Conservation (phyloP, 2,329 filamentous ascomycete genomes). For the Trichoderma simmonsii region DNA sequence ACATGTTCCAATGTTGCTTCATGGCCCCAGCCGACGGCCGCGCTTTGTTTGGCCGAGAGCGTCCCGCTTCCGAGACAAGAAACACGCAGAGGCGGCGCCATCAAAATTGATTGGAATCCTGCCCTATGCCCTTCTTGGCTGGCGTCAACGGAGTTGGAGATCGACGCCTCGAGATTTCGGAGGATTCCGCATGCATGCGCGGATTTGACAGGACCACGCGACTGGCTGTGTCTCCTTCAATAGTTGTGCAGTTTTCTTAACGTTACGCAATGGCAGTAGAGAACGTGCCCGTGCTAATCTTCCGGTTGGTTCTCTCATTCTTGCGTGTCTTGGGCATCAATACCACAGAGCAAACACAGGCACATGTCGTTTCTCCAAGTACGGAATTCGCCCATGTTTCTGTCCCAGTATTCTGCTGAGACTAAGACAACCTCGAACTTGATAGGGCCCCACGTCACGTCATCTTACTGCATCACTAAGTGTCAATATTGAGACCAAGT, state of each 20-base stretch:
- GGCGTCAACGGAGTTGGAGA: background rate
- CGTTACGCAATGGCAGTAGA: background rate
- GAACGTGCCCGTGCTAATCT: background rate
- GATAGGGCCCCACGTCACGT: slow-evolving; percentile 9
- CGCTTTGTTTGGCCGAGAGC: slow-evolving; percentile 1
- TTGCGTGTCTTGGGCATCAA: background rate
- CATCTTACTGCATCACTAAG: slow-evolving; percentile 2
- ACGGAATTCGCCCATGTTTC: background rate
- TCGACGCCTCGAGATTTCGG: background rate
- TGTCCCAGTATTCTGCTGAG: background rate
- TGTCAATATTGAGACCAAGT: background rate
- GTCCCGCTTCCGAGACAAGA: slow-evolving; percentile 9
- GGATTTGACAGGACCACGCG: background rate
- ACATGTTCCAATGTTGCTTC: background rate
- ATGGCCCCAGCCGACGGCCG: background rate
- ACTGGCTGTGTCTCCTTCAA: background rate
- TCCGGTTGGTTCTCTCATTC: background rate
- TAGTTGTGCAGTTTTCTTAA: background rate
- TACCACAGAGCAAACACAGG: background rate
- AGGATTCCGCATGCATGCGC: background rate
- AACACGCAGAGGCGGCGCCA: background rate
- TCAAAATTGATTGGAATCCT: background rate
- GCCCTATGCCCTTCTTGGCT: background rate
- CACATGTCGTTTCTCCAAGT: background rate
- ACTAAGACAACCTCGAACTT: background rate